Conservation (phyloP, 2,329 filamentous ascomycete genomes). For the Xylariaceae sp. region DNA sequence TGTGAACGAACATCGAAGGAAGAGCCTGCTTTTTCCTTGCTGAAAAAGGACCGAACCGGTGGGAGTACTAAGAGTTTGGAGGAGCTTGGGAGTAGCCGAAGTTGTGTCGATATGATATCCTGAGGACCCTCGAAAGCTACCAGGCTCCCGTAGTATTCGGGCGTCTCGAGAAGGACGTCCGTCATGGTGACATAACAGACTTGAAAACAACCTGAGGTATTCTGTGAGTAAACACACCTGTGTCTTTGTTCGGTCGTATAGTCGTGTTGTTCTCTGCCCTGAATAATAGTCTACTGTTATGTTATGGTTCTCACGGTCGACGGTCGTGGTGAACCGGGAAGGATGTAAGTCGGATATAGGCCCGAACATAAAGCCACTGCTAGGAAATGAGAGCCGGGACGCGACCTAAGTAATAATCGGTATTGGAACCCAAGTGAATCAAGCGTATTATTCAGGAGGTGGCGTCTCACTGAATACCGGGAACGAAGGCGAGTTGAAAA, state of each 20-base stretch:
- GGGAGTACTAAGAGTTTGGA: slow-evolving; percentile 55
- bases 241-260: neutral
- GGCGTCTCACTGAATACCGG: neutral
- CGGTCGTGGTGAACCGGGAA: neutral
- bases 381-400: neutral
- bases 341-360: neutral
- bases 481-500: slow-evolving; percentile 3
- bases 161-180: slow-evolving; percentile 26
- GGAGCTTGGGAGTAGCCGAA: slow-evolving; percentile 55
- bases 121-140: slow-evolving; percentile 56
- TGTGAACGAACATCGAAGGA: slow-evolving; percentile 36
- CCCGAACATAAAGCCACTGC: neutral
- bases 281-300: neutral
- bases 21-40: slow-evolving; percentile 28
- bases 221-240: neutral
- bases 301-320: neutral
- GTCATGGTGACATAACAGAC: slow-evolving; percentile 9
- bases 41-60: slow-evolving; percentile 43
- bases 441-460: neutral
- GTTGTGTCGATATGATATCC: slow-evolving; percentile 52
- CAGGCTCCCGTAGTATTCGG: slow-evolving; percentile 42
- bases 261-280: neutral
- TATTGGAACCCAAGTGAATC: neutral
- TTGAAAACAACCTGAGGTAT: neutral
- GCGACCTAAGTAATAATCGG: neutral